phyloP scores from a whole-genome alignment of 495 filamentous ascomycete genomes.

The Physcia stellaris region DNA sequence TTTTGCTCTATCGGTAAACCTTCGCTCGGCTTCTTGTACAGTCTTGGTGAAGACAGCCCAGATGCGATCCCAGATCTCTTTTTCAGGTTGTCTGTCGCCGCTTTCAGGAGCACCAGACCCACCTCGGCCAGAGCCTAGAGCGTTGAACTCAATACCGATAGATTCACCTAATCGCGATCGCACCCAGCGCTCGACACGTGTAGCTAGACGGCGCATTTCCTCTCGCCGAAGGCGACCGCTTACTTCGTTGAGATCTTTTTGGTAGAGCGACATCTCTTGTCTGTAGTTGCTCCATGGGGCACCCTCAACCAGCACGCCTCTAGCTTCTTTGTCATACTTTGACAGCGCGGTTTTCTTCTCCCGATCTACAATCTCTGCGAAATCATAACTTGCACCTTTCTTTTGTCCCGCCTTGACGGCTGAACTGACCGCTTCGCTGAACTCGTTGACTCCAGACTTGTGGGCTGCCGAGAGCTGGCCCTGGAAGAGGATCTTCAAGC shows the following conservation, averaged over 20 bases:
- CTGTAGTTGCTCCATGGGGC: constrained; percentile 68
- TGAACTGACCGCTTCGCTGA: constrained; percentile 71
- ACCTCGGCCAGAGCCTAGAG: constrained; percentile 71
- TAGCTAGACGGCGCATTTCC: constrained; percentile 88
- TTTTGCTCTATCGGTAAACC: constrained; percentile 75
- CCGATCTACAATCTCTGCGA: constrained; percentile 79
- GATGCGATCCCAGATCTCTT: constrained; percentile 88
- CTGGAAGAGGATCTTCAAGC: constrained; percentile 77
- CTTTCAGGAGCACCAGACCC: constrained; percentile 66
- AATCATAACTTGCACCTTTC: constrained; percentile 77
- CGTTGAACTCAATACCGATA: constrained; percentile 88
- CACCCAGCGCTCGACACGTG: constrained; percentile 84
- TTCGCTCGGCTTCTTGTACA: constrained; percentile 70
- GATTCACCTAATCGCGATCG: constrained; percentile 73
- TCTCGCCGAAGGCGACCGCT: constrained; percentile 72
- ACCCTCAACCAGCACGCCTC: constrained; percentile 58
- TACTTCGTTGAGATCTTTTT: constrained; percentile 79
- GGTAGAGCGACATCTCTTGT: constrained; percentile 44
- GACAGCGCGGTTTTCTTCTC: constrained; percentile 65
- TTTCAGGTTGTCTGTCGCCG: constrained; percentile 58
- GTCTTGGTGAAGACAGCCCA: constrained; percentile 77
- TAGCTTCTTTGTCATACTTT: constrained; percentile 64
- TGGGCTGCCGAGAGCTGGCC: constrained; percentile 77
- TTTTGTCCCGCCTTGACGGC: constrained; percentile 87
- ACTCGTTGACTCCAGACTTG: constrained; percentile 74